phyloP scores from a whole-genome alignment of 2,329 filamentous ascomycete species.

The Dothideomycetes sp. region DNA sequence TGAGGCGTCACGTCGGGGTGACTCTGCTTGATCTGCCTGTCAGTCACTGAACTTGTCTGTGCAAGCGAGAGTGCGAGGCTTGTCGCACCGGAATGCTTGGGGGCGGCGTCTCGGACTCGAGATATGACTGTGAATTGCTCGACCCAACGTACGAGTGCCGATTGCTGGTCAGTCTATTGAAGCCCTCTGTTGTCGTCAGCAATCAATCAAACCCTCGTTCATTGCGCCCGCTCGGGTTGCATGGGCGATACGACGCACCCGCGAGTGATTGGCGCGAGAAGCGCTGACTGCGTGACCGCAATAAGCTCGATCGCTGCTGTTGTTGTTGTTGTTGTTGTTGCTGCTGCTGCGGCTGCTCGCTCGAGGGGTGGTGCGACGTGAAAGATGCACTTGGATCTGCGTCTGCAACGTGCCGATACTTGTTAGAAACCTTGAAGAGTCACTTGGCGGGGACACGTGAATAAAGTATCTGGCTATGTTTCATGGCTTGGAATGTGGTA shows the following conservation, averaged over 20 bases:
- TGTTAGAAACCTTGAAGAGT: neutral
- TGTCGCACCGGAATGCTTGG: neutral
- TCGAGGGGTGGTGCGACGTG: neutral
- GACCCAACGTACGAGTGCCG: neutral
- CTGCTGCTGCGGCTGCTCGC: too few species aligned
- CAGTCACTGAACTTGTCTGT: neutral
- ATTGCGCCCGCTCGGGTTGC: neutral
- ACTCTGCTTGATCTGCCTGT: neutral
- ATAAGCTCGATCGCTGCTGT: constrained; percentile 3
- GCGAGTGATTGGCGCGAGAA: constrained; percentile 1
- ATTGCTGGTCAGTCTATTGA: neutral
- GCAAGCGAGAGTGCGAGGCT: neutral
- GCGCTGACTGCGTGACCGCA: constrained; percentile 7
- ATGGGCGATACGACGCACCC: neutral
- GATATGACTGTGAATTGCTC: neutral
- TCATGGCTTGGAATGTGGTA: too few species aligned
- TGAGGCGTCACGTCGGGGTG: neutral
- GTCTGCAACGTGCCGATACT: neutral
- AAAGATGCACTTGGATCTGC: neutral
- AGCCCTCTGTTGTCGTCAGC: too few species aligned
- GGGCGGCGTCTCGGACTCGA: neutral
- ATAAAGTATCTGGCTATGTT: too few species aligned
- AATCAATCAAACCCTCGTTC: neutral
- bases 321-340: too few species aligned
- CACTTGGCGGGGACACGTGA: too few species aligned